Evolutionary conservation across 2,329 filamentous ascomycete species (phyloP).

Genomic region (Aspergillus puulaauensis): DNA sequence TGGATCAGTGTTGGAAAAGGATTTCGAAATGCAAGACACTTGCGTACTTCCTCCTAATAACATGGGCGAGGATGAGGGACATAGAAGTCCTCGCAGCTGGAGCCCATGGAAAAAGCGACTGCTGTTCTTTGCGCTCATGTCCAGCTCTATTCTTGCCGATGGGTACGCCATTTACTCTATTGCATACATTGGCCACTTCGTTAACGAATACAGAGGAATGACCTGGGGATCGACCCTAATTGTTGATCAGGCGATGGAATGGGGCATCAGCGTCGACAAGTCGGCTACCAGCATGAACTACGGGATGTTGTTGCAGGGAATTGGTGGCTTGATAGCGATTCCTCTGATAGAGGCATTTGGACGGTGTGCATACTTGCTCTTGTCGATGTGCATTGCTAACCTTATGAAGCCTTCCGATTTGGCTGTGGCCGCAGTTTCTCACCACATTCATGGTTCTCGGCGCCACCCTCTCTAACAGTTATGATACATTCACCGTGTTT

Average conservation of each 20-base stretch:
- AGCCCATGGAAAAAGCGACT: conserved; percentile 28
- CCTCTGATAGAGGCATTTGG: conserved; percentile 42
- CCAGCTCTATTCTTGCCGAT: conserved; percentile 36
- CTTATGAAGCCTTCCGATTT: conserved; percentile 37
- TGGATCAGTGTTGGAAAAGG: background rate
- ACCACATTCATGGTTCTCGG: conserved; percentile 42
- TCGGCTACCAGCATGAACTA: conserved; percentile 42
- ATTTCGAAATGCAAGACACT: background rate
- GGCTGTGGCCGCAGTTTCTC: conserved; percentile 43
- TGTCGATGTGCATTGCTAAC: background rate
- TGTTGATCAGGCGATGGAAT: conserved; percentile 38
- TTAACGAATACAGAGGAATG: conserved; percentile 31
- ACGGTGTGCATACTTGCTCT: conserved; percentile 28
- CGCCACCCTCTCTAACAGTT: conserved; percentile 39
- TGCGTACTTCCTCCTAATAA: background rate
- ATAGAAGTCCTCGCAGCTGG: conserved; percentile 30
- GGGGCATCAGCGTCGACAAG: conserved; percentile 31
- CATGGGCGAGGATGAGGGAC: conserved; percentile 10
- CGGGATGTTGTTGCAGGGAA: conserved; percentile 39
- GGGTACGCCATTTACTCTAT: conserved; percentile 23
- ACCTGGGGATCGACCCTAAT: conserved; percentile 42
- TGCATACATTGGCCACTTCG: background rate
- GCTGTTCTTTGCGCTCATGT: conserved; percentile 35
- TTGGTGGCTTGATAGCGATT: conserved; percentile 39
- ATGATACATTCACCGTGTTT: conserved; percentile 40